These are phyloP conservation scores for Simmondsia chinensis DNA, from an alignment of 148 eudicot species.

Conservation along the genomic window DNA sequence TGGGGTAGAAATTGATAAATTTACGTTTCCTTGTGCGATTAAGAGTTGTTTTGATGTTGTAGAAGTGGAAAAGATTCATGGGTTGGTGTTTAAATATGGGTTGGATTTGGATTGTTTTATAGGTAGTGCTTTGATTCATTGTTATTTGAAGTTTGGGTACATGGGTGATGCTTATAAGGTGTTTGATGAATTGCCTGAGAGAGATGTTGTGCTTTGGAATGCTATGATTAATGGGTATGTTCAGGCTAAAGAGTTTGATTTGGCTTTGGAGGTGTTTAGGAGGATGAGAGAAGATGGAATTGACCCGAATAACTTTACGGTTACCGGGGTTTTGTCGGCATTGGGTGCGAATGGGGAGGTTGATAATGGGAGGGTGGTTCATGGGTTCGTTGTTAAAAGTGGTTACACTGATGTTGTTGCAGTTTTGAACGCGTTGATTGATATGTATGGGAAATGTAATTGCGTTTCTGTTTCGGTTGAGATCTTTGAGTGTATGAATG, in stretches of 20 bases:
- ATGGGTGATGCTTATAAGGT: conserved; percentile 27
- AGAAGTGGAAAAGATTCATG: conserved; percentile 44
- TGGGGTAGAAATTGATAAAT: conserved; percentile 44
- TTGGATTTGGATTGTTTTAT: conserved; percentile 41
- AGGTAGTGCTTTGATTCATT: conserved; percentile 54
- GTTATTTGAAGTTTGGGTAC: conserved; percentile 36
- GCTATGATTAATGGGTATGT: conserved; percentile 68
- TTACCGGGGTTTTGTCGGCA: conserved; percentile 58
- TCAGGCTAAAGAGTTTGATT: conserved; percentile 38
- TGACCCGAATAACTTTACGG: conserved; percentile 29
- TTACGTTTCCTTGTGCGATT: conserved; percentile 56
- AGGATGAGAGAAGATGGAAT: conserved; percentile 30
- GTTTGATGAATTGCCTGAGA: conserved; percentile 42
- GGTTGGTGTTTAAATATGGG: conserved; percentile 52
- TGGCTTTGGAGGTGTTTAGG: conserved; percentile 35
- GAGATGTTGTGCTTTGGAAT: conserved; percentile 62
- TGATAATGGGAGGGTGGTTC: conserved; percentile 39
- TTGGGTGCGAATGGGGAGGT: conserved; percentile 33
- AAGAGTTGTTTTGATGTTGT: conserved; percentile 37
- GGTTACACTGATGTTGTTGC: conserved; percentile 32
- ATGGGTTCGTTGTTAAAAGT: conserved; percentile 42
- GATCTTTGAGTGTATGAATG: conserved; percentile 34
- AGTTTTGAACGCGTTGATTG: conserved; percentile 53
- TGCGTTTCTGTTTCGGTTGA: conserved; percentile 17
- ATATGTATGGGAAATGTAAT: conserved; percentile 70